Evolutionary conservation across 306 rosid species (phyloP).

Genomic region (Ormosia emarginata): DNA sequence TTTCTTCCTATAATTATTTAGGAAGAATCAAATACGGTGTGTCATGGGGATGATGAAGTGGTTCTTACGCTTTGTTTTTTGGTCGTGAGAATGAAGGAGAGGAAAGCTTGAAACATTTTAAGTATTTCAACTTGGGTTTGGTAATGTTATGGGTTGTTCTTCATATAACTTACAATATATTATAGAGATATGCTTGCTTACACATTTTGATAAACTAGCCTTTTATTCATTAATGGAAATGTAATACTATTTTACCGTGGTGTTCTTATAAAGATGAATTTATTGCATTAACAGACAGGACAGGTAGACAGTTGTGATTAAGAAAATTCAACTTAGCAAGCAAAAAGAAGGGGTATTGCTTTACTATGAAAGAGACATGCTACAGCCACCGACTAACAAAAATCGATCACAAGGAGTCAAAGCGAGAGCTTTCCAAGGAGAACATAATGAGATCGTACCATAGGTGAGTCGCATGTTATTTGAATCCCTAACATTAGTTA

Average conservation of each 20-base stretch:
- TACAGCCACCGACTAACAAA: too few species aligned
- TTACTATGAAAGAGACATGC: too few species aligned
- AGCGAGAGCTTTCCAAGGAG: too few species aligned
- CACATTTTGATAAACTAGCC: background rate
- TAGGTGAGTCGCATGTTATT: too few species aligned
- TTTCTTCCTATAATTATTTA: too few species aligned
- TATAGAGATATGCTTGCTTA: background rate
- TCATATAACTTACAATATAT: background rate
- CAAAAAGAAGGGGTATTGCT: conserved; percentile 95
- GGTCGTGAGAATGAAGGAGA: background rate
- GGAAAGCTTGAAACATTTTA: background rate
- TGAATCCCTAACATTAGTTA: too few species aligned
- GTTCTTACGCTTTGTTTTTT: background rate
- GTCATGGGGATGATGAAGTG: background rate
- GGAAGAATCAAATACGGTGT: too few species aligned
- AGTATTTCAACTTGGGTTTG: background rate
- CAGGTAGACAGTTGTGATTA: conserved; percentile 88
- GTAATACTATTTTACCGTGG: background rate
- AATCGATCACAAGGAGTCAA: too few species aligned
- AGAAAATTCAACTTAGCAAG: conserved; percentile 91
- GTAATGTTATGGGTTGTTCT: background rate
- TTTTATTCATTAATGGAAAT: background rate
- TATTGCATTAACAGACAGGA: conserved; percentile 67
- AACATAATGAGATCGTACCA: too few species aligned
- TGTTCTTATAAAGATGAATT: conserved; percentile 1